Evolutionary conservation across 495 filamentous ascomycete genomes (phyloP).

Genomic region (Sordaria brevicollis): DNA sequence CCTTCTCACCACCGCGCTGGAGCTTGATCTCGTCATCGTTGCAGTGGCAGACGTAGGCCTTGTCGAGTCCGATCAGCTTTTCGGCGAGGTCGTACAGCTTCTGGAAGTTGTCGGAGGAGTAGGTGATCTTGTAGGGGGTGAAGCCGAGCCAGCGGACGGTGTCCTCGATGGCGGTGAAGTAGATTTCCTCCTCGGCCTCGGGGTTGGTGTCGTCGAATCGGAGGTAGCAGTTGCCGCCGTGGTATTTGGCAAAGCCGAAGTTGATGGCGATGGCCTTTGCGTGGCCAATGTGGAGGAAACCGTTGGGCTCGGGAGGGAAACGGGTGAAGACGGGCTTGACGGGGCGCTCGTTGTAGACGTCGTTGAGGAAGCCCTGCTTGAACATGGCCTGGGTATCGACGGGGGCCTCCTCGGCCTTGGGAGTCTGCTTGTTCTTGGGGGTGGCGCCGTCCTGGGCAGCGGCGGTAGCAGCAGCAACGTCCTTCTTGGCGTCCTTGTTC

Average conservation of each 20-base stretch:
- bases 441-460: slow-evolving; percentile 20
- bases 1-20: slow-evolving; percentile 69
- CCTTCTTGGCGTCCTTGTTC: slow-evolving; percentile 23
- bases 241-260: slow-evolving; percentile 85
- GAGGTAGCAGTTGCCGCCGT: slow-evolving; percentile 61
- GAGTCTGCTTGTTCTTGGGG: slow-evolving; percentile 30
- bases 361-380: slow-evolving; percentile 70
- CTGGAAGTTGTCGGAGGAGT: slow-evolving; percentile 75
- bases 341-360: slow-evolving; percentile 70
- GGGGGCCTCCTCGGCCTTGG: slow-evolving; percentile 34
- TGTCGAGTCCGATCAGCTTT: slow-evolving; percentile 64
- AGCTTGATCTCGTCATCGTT: slow-evolving; percentile 61
- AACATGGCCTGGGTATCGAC: slow-evolving; percentile 68
- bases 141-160: slow-evolving; percentile 79
- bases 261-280: slow-evolving; percentile 96
- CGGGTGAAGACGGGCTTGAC: slow-evolving; percentile 58
- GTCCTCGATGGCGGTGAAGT: slow-evolving; percentile 66
- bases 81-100: slow-evolving; percentile 80
- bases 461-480: neutral
- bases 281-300: slow-evolving; percentile 81
- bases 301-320: slow-evolving; percentile 88
- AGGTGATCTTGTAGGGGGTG: slow-evolving; percentile 65
- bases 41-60: slow-evolving; percentile 60
- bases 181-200: slow-evolving; percentile 69
- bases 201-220: slow-evolving; percentile 81